Evolutionary conservation across 495 filamentous ascomycete genomes (phyloP), one percentile per base, ranked within the genome.

Genomic region (Podospora anserina): DNA sequence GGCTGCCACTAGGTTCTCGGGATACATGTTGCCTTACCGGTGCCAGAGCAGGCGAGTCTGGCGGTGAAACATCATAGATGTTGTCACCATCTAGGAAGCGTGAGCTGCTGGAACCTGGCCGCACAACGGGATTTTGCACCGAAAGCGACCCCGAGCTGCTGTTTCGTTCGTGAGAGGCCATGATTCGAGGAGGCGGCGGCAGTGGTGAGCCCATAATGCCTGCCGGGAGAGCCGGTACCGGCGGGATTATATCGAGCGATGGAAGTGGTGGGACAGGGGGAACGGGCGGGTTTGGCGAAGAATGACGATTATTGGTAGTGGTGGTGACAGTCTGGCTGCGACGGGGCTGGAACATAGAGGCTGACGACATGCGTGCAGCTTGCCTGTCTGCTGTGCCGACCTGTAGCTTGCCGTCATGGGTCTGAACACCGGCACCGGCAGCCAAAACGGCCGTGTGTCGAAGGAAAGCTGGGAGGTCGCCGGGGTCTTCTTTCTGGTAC

Each of bases 401-500:
- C 19, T 34, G 53, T 11, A n/a, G 32, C 67, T 27, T 61, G 20
- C 30, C 30, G 4, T 63, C 34, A 13, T 27, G 15, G 19, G 30
- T 19, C 32, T 39, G 61, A 18, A 49, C 32, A 49, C 53, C 9
- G 54, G 53, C 75, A 54, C 71, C 69, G 66, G 76, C 71, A 60
- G 79, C 74, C 30, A 79, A 69, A 59, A 81, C 71, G 63, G 72
- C 68, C 68, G 70, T 63, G 44, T 81, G 75, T 20, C 82, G 80
- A n/a, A 85, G 68, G 64, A 83, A 85, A 11, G 75, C 77, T 13
- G 85, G 85, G 26, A 82, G 63, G 61, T 84, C 83, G 19, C 78
- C 82, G 5, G 91, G 89, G 34, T 90, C 82, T 16, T 92, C 88
- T 16, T 86, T 87, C 20, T 88, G 86, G 72, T 97, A 97, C 7